Evolutionary conservation across 768 basidiomycete genomes (phyloP).

Genomic region (Russula dissimulans): DNA sequence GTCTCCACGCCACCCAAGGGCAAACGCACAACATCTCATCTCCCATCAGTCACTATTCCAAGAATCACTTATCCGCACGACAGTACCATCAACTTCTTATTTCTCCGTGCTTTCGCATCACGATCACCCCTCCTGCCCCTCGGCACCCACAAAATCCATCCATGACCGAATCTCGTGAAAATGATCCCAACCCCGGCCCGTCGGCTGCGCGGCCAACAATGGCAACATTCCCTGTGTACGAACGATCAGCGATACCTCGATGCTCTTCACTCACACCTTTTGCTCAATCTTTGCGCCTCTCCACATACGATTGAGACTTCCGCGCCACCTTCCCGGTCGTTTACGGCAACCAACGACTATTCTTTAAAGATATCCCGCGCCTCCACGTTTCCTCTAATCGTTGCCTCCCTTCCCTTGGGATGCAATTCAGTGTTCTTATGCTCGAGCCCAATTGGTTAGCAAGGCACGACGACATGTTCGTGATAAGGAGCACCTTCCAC

Average conservation of each 20-base stretch:
- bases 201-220: not conserved
- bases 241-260: not conserved
- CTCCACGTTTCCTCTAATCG: not conserved
- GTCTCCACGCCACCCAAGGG: slow-evolving; percentile 5
- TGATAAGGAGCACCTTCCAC: not conserved
- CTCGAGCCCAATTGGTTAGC: not conserved
- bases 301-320: not conserved
- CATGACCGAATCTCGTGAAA: not conserved
- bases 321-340: slow-evolving; percentile 1
- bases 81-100: not conserved
- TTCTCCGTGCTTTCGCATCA: not conserved
- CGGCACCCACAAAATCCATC: not conserved
- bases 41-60: not conserved
- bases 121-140: not conserved
- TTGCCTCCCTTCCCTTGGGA: not conserved
- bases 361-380: not conserved
- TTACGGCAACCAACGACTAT: slow-evolving; percentile 9
- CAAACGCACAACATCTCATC: not conserved
- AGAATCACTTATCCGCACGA: not conserved
- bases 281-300: not conserved
- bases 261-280: not conserved
- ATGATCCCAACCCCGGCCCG: not conserved
- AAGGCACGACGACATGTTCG: not conserved
- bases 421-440: not conserved
- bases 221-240: too few species aligned